Conservation (phyloP, 768 basidiomycete genomes). For the Mycena vulgaris region DNA sequence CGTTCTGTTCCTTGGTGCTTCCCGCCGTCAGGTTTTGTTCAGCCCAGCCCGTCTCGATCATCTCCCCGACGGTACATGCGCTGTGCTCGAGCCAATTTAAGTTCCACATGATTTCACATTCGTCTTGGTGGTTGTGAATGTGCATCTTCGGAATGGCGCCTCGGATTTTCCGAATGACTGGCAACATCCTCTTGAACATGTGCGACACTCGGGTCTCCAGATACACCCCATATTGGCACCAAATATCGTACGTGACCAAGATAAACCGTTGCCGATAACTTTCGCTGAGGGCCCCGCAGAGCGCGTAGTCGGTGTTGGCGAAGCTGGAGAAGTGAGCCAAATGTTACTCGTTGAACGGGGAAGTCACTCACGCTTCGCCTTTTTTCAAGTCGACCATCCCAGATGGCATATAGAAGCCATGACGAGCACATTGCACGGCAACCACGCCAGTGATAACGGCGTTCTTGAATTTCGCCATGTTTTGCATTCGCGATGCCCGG, state of each 20-base stretch:
- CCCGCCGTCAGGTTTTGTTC: slow-evolving; percentile 35
- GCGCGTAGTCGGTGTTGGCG: slow-evolving; percentile 18
- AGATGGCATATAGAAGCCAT: slow-evolving; percentile 43
- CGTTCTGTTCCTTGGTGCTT: slow-evolving; percentile 39
- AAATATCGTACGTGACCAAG: slow-evolving; percentile 49
- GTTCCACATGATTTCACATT: slow-evolving; percentile 42
- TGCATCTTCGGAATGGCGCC: slow-evolving; percentile 50
- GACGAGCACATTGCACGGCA: slow-evolving; percentile 47
- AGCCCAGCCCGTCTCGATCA: slow-evolving; percentile 45
- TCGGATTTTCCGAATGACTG: slow-evolving; percentile 33
- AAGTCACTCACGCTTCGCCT: slow-evolving; percentile 15
- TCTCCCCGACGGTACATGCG: slow-evolving; percentile 46
- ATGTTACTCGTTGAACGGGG: neutral
- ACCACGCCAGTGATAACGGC: slow-evolving; percentile 47
- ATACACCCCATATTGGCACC: slow-evolving; percentile 46
- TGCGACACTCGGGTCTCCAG: slow-evolving; percentile 36
- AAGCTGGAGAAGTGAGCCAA: neutral
- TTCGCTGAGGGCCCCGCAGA: neutral
- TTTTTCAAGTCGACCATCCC: slow-evolving; percentile 29
- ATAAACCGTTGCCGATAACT: slow-evolving; percentile 28
- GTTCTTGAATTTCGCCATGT: slow-evolving; percentile 46
- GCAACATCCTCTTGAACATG: slow-evolving; percentile 34
- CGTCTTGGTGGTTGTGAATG: slow-evolving; percentile 43
- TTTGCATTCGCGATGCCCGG: slow-evolving; percentile 45
- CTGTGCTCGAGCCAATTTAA: slow-evolving; percentile 45